Base-by-base conservation (phyloP, 192 early-diverging fungal species). In the Coemansia sp. region DNA sequence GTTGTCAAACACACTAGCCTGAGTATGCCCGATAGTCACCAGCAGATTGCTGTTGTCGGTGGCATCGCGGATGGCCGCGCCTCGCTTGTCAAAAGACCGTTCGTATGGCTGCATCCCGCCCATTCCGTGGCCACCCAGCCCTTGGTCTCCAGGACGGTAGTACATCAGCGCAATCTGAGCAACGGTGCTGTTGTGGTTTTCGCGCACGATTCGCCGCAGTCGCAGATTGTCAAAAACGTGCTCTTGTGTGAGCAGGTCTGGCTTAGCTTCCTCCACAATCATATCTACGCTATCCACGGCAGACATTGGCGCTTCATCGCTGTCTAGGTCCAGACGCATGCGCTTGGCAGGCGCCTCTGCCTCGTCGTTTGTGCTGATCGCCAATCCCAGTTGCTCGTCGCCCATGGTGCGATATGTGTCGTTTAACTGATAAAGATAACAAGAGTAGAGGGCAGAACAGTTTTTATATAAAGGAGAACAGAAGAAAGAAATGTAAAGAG, bases 1-100 rank as follows among this genome's bases (percentile, higher is more conserved):
- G 73, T 96, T 96, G 66, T 96, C 94, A 69, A 92, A 96, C 14
- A 95, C 84, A 61, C 89, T 95, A 14, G 89, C 87, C 87, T 91
- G 90, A 33, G 78, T 67, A 18, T 84, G 83, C 28, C 90, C 92
- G 6, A 87, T 87, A 0, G 88, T 93, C 7, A 86, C 90, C 40
- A 93, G 72, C 25, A 95, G 68, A 56, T 92, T 93, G 65, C 89
- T 91, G 32, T 82, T 87, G 67, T 94, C 90, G 42, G 65, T 72
- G 2, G 82, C 67, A 22, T 89, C 87, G 17, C 90, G 82, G 30
- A 87, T 77, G 18, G 90, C 85, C 12, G 76, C 69, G n/a, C 91
- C 91, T 18, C 86, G 87, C 65, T 85, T 86, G 58, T 93, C 90
- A 83, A 89, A 90, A 8, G 77, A 71, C 34, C 80, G 80, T 61